Base-by-base conservation (phyloP, 2,329 filamentous ascomycete genomes). In the Trichoderma aggressivum region DNA sequence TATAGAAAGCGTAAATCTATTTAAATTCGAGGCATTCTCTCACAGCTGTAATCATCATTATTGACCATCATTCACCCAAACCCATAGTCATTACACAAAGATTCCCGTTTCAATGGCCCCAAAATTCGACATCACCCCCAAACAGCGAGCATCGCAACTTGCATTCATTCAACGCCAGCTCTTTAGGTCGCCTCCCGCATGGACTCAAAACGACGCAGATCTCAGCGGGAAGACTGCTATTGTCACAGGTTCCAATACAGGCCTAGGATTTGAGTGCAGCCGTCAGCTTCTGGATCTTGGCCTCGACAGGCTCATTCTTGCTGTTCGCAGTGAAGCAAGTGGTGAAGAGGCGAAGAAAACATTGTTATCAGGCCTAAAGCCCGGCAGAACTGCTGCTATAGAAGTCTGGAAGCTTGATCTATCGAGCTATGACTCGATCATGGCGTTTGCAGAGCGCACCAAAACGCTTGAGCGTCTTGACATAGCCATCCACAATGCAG, bases 371-470 rank as follows among this genome's bases (percentile, higher is more conserved):
- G 50, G 5, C 18, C 18, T 21, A 18, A 30, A 43, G 1, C 16
- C 34, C 1, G 16, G 24, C 34, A 67, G 26, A 4, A 5, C 6
- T 21, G 34, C 50, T 4, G 3, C 32, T 2, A 60, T 68, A 1
- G 32, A 68, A 26, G 55, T 60, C 4, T 68, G 64, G 64, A 47
- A 24, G 10, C 64, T 68, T 12, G 64, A 68, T 59, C 21, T 68
- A 24, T 68, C 64, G 0, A 47, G 36, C n/a, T 60, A 68, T 68
- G 64, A 68, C 14, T 68, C 64, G 3, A 68, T 68, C 53, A n/a
- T 14, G 3, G 34, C 53, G 12, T 68, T 68, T 34, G 55, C 36
- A 12, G 64, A 68, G 7, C 53, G 55, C 18, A 1, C 55, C n/a
- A 68, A 68, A 14, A 14, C 64, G 3, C 36, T 68, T 5, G 26